Conservation (phyloP, 1,284 basidiomycete species). For the Leccinum insolens region DNA sequence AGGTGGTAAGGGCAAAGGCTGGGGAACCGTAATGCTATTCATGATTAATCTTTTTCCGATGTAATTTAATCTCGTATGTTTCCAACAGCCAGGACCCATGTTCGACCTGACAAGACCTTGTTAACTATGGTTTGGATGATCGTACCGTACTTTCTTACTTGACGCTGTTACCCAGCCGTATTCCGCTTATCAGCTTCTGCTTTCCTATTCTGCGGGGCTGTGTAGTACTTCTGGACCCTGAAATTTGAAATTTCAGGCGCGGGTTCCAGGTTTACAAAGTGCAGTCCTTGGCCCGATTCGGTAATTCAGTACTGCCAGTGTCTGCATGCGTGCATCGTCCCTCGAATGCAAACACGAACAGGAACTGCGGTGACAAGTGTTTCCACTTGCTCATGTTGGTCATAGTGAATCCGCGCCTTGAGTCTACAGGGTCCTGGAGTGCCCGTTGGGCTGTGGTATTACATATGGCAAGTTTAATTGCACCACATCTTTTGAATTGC, state of each 20-base stretch:
- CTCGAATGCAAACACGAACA: too few species aligned
- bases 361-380: too few species aligned
- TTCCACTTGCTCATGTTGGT: too few species aligned
- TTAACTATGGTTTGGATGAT: not conserved
- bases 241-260: too few species aligned
- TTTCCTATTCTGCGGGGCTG: not conserved
- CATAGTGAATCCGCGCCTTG: too few species aligned
- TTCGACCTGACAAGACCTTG: not conserved
- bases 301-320: too few species aligned
- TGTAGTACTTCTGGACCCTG: too few species aligned
- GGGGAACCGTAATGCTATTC: slow-evolving; percentile 1
- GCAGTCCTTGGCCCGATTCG: too few species aligned
- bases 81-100: slow-evolving; percentile 19
- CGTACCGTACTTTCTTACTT: not conserved
- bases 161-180: not conserved
- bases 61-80: slow-evolving; percentile 2
- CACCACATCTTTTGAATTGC: slow-evolving; percentile 1
- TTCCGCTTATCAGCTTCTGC: not conserved
- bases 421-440: too few species aligned
- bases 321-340: too few species aligned
- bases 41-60: slow-evolving; percentile 5
- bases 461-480: slow-evolving; percentile 2
- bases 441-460: too few species aligned
- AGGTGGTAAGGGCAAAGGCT: not conserved
- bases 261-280: too few species aligned